Base-by-base conservation (phyloP, 441 rosid species). In the Erodium trifolium region DNA sequence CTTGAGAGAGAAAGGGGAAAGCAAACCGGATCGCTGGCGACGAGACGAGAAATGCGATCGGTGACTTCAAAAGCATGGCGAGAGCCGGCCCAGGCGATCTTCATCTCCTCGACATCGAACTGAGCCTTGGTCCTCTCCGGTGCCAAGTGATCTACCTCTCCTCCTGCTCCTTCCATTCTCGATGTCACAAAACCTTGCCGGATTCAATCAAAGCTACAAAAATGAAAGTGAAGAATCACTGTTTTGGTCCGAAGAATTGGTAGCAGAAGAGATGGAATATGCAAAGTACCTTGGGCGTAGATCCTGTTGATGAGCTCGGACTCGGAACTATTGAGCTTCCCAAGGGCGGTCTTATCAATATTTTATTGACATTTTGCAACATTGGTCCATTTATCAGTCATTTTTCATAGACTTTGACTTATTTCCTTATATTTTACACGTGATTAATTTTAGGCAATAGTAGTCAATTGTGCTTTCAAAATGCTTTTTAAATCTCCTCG, bases 71-170 rank as follows among this genome's bases (percentile, higher is more conserved):
- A 82, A 78, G 80, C 87, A 47, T 83, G 91, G 70, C 81, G 91
- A n/a, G 99, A 93, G 53, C 99, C 93, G 18, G 91, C 96, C 97
- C 97, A 93, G 63, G 85, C 88, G 85, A 91, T 72, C 85, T 93
- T 93, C 96, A 93, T 88, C 63, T 83, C 86, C 3, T 89, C 89
- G 53, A 89, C 93, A 51, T 89, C 92, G 76, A 93, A 89, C 76
- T 84, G 81, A 0, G 91, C 88, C 78, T 73, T 88, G 80, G 62
- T 84, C 77, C 96, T 84, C 87, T 93, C 97, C 13, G 72, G 79
- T 11, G 84, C 91, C 27, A 84, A 78, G 72, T 84, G 78, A 79
- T 91, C 97, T 12, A 82, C 9, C 18, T 51, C 59, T 51, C 18
- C 59, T 53, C 60, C 60, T 53, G 0, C 79, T 29, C 78, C 89